A percentile compares a stretch with the other conserved stretches of the same genome.
phyloP scores from a whole-genome alignment of 1,284 basidiomycete species.

The Leccinum cinnamomeum region DNA sequence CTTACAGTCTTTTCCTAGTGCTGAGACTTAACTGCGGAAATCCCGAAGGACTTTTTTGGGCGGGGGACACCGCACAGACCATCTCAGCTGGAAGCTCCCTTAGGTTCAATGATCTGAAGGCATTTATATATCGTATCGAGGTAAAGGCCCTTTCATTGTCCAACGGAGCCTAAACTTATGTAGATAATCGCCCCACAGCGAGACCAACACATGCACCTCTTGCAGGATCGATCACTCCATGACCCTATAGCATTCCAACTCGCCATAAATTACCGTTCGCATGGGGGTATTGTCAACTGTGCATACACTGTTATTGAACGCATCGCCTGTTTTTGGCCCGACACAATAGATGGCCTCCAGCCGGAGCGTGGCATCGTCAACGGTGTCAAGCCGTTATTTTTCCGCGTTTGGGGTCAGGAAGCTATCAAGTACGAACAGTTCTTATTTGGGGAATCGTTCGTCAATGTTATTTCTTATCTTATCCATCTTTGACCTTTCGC shows the following conservation, averaged over 20 bases:
- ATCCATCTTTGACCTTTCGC: slow-evolving; percentile 6
- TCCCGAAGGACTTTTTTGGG: slow-evolving; percentile 71
- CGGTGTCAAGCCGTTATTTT: slow-evolving; percentile 62
- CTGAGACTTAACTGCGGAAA: slow-evolving; percentile 61
- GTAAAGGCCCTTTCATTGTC: slow-evolving; percentile 31
- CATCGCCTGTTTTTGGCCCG: slow-evolving; percentile 61
- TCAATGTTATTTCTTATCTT: neutral
- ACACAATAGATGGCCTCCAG: slow-evolving; percentile 61
- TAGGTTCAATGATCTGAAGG: slow-evolving; percentile 69
- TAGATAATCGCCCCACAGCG: slow-evolving; percentile 12
- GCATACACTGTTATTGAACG: slow-evolving; percentile 65
- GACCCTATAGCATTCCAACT: slow-evolving; percentile 59
- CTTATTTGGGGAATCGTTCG: slow-evolving; percentile 47
- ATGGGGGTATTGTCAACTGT: slow-evolving; percentile 68
- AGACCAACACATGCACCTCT: slow-evolving; percentile 17
- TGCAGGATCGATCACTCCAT: slow-evolving; percentile 17
- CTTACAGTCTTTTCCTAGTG: slow-evolving; percentile 42
- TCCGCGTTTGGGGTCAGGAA: slow-evolving; percentile 53
- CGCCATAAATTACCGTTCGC: slow-evolving; percentile 67
- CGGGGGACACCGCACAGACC: slow-evolving; percentile 78
- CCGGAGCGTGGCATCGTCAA: slow-evolving; percentile 59
- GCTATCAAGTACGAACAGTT: slow-evolving; percentile 58
- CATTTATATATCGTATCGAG: slow-evolving; percentile 61
- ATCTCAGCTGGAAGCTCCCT: slow-evolving; percentile 73
- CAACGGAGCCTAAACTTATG: neutral